Conservation (phyloP, 2,329 filamentous ascomycete genomes). For the Diaporthe nobilis region DNA sequence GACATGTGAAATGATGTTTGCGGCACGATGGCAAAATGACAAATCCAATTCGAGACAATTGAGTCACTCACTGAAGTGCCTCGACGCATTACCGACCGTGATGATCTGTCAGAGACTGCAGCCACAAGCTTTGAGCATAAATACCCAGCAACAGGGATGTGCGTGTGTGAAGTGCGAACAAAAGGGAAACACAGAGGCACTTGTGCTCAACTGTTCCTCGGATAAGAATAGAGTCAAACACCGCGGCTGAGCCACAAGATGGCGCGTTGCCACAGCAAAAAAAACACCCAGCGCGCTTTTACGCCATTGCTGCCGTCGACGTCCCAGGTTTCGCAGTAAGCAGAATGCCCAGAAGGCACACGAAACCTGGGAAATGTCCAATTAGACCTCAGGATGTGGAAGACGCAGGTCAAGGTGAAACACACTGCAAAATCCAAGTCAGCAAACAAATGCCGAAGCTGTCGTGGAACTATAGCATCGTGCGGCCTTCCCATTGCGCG, state of each 20-base stretch:
- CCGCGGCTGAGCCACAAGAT: conserved; percentile 20
- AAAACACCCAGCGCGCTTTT: not conserved
- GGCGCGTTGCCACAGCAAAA: conserved; percentile 1
- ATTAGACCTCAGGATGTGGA: conserved; percentile 13
- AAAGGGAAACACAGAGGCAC: not conserved
- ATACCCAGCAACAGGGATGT: not conserved
- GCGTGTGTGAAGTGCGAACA: not conserved
- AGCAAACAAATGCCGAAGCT: conserved; percentile 32
- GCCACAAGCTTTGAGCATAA: conserved; percentile 9
- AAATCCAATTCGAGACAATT: not conserved
- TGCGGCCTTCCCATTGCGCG: not conserved
- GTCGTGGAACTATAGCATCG: conserved; percentile 23
- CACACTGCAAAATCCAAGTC: conserved; percentile 18
- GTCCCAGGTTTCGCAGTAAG: conserved; percentile 3
- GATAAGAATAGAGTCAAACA: conserved; percentile 26
- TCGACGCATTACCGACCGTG: not conserved
- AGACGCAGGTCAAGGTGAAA: conserved; percentile 20
- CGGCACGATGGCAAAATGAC: conserved; percentile 3
- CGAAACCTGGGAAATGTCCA: conserved; percentile 19
- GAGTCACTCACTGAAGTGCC: not conserved
- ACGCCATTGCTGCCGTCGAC: conserved; percentile 1
- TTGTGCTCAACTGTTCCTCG: not conserved
- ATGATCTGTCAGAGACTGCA: conserved; percentile 13
- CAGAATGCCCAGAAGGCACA: conserved; percentile 22
- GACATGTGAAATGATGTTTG: not conserved